Base-by-base conservation (phyloP, 2,329 filamentous ascomycete genomes). In the Nigrospora sphaerica region DNA sequence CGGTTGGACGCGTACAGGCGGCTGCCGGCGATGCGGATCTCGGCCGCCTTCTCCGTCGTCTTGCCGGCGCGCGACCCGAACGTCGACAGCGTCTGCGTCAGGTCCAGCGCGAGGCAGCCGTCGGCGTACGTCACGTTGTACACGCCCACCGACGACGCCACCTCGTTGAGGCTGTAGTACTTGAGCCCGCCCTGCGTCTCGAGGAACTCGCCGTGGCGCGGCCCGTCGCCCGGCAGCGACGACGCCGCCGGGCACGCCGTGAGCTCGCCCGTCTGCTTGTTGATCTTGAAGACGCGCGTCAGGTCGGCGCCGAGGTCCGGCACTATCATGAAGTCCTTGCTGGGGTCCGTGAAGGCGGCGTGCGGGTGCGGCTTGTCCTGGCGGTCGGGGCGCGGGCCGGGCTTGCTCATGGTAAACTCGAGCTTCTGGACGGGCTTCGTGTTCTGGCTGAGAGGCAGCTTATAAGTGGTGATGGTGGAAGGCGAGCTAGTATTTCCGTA, bases 321-420 rank as follows among this genome's bases (percentile, higher is more conserved):
- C 9, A 70, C 66, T 1, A 80, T 58, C 18, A 80, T 54, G 55
- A 69, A 79, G 34, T 65, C 58, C 12, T 72, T 72, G 0, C 72
- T 73, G 0, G 70, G 73, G 49, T 75, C 76, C 12, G 66, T 60
- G 53, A 75, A 67, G 6, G 69, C 69, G 16, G 73, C 68, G 60
- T 81, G 77, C 9, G 75, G 77, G 53, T 81, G 77, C 6, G 77
- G 67, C 6, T 67, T 69, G 47, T 79, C 71, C 57, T 81, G 78
- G n/a, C 77, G 71, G 23, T 44, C 42, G 5, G 71, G 61, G 39
- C 67, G 62, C 12, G 73, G 65, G 0, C 75, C 74, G 0, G 66
- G 64, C 10, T 56, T 52, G 3, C 62, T 49, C 63, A 73, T 65
- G 50, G 65, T 68, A 58, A 69, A 74, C 34, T 63, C 60, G 42